Evolutionary conservation across 2,329 filamentous ascomycete species (phyloP), one percentile per base, ranked within the genome.

Genomic region (Sphaceloma murrayae): DNA sequence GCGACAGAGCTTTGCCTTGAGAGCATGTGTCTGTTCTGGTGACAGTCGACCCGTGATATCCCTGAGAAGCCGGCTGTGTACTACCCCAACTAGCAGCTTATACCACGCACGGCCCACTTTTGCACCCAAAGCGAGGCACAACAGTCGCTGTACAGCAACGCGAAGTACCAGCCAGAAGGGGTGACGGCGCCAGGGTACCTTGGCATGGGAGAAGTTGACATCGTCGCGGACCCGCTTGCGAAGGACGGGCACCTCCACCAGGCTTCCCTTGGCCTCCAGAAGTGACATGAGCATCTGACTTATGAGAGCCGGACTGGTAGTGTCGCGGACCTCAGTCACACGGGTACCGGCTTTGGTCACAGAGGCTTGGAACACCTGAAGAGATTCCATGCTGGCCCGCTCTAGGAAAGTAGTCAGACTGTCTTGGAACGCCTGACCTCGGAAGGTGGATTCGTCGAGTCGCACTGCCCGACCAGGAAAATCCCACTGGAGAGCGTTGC

Each of bases 151-250:
- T 1, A 75, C 52, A 0, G 68, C 64, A 1, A 84, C 76, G 0
- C 78, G 72, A 3, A 83, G 56, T 0, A 77, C 61, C 0, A 85
- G 68, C 72, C 78, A 85, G 40, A 73, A 68, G 0, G 80, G 69
- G 1, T 70, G 70, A 27, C 81, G 64, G 13, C 80, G 66, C 79
- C 80, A 85, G 0, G 78, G 78, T 0, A 64, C 54, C 1, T 67
- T 57, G 0, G 67, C 49, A 17, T 49, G 3, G 0, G 30, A 9
- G 31, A 46, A 52, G 5, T 49, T 18, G 2, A 52, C 38, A n/a
- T 81, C 77, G 39, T 84, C 80, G 0, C 75, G 67, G 0, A 82
- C 68, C 2, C 71, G 65, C 54, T 85, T 85, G 0, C 62, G 62
- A 1, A 81, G 54, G 0, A 63, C 17, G 0, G 59, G 50, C 0